phyloP scores from a whole-genome alignment of 768 basidiomycete genomes.

The Naganishia vaughanmartiniae region DNA sequence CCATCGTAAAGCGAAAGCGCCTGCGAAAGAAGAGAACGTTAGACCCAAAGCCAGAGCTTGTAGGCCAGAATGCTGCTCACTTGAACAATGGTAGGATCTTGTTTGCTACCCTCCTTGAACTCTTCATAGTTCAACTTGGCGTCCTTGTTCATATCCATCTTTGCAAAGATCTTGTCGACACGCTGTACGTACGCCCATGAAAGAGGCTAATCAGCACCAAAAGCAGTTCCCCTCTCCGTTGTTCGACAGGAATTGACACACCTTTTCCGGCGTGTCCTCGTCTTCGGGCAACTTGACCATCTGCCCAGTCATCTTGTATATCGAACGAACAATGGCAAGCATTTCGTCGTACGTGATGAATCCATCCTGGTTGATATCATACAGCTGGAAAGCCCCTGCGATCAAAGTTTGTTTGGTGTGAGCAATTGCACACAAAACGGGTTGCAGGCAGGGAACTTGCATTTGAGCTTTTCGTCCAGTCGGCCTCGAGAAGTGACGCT shows the following conservation, averaged over 20 bases:
- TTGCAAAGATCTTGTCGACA: constrained; percentile 96
- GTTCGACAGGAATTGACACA: constrained; percentile 38
- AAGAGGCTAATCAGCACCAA: constrained; percentile 26
- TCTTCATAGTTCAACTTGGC: constrained; percentile 91
- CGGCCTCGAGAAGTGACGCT: constrained; percentile 89
- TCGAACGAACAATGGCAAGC: constrained; percentile 94
- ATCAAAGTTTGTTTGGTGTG: not conserved
- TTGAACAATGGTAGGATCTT: constrained; percentile 98
- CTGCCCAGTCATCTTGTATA: constrained; percentile 99
- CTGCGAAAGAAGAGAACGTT: constrained; percentile 53
- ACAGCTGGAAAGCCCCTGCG: constrained; percentile 99
- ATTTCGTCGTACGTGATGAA: constrained; percentile 98
- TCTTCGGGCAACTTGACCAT: constrained; percentile 98
- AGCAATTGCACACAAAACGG: not conserved
- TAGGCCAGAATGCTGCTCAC: constrained; percentile 54
- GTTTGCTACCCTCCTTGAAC: constrained; percentile 96
- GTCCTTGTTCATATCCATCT: constrained; percentile 96
- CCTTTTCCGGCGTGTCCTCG: constrained; percentile 99
- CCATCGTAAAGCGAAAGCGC: constrained; percentile 94
- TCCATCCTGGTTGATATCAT: constrained; percentile 98
- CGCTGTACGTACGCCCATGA: constrained; percentile 62
- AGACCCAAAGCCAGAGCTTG: not conserved
- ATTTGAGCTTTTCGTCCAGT: constrained; percentile 96
- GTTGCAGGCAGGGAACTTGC: constrained; percentile 58
- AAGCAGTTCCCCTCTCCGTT: not conserved